A percentile compares a stretch with the other conserved stretches of the same genome.
phyloP scores from a whole-genome alignment of 2,329 filamentous ascomycete genomes.

The Aspergillus sp. region DNA sequence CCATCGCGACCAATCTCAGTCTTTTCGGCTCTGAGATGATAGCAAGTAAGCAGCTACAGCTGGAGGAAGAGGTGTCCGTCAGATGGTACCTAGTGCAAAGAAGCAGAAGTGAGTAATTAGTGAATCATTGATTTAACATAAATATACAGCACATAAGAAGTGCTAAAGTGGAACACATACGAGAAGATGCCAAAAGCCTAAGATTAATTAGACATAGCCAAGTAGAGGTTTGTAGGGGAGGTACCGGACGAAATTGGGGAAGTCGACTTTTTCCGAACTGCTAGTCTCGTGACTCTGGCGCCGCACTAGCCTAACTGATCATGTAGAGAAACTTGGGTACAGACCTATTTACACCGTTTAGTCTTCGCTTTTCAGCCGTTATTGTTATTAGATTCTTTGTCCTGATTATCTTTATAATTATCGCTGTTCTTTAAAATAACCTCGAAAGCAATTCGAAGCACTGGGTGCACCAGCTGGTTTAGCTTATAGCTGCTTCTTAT shows the following conservation, averaged over 20 bases:
- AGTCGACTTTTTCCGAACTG: slow-evolving; percentile 6
- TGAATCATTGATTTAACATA: neutral
- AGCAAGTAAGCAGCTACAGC: neutral
- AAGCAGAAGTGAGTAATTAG: neutral
- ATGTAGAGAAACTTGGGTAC: neutral
- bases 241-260: neutral
- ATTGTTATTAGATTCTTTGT: no score
- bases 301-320: slow-evolving; percentile 1
- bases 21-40: neutral
- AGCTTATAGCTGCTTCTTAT: no score
- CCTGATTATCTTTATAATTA: no score
- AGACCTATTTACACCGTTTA: no score
- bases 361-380: no score
- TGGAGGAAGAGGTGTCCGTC: neutral
- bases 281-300: slow-evolving; percentile 4
- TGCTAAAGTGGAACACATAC: neutral
- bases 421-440: no score
- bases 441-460: no score
- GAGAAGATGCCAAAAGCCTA: neutral
- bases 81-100: neutral
- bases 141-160: neutral
- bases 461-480: no score
- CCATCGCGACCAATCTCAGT: slow-evolving; percentile 22
- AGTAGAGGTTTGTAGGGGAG: neutral
- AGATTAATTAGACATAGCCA: neutral